Conservation (phyloP, 2,329 filamentous ascomycete species). For the Dothistroma pini region DNA sequence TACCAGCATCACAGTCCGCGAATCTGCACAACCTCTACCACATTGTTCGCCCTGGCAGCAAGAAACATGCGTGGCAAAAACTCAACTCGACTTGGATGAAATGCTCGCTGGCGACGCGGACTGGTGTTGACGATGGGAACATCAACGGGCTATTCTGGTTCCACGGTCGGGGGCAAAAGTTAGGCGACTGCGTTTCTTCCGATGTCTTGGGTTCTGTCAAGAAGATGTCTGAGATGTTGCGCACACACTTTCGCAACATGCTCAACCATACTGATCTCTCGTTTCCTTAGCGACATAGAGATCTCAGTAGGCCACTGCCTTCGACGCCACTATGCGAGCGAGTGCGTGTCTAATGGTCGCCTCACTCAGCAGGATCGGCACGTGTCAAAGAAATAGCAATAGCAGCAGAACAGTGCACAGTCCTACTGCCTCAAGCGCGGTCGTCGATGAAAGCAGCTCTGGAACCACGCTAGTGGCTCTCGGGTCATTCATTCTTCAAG, state of each 20-base stretch:
- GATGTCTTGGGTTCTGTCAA: background rate
- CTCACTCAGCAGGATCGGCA: background rate
- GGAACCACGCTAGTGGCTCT: background rate
- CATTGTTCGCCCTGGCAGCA: too few relatives aligned
- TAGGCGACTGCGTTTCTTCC: background rate
- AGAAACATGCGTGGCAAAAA: background rate
- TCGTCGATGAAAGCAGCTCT: background rate
- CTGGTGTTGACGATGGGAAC: background rate
- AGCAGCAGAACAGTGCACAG: background rate
- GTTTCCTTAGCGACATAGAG: background rate
- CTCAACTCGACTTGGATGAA: background rate
- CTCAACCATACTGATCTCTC: background rate
- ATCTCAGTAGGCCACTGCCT: background rate
- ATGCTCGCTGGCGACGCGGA: background rate
- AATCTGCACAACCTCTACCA: too few relatives aligned
- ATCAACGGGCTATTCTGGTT: background rate
- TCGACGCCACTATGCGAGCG: background rate
- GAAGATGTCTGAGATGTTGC: background rate
- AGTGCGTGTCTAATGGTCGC: background rate
- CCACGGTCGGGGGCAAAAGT: background rate
- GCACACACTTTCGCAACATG: background rate
- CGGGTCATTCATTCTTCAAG: slow-evolving; percentile 1
- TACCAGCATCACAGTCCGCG: too few relatives aligned
- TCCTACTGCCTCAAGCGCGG: background rate
- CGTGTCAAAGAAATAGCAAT: background rate